Percentiles rank a stretch among this genome's conserved stretches.
phyloP scores from a whole-genome alignment of 2,329 filamentous ascomycete genomes.

The Calonectria pseudoturangicola region DNA sequence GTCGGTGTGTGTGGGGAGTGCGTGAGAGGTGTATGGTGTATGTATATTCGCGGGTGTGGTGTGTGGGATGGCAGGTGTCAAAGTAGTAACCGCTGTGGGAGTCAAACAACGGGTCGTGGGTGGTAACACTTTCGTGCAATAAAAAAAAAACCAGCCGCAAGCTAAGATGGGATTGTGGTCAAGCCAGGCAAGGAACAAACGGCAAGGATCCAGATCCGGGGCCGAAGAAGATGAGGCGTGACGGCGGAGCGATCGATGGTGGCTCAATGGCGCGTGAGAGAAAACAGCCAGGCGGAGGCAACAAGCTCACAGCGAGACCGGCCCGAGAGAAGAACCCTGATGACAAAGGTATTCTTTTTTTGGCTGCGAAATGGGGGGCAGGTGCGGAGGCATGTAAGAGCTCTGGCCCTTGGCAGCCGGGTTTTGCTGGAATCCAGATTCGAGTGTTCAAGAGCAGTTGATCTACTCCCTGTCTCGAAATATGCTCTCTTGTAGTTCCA shows the following conservation, averaged over 20 bases:
- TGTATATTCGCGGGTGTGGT: constrained; percentile 46
- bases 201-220: constrained; percentile 49
- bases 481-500: not conserved
- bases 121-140: constrained; percentile 10
- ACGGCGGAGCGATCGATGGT: constrained; percentile 48
- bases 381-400: not conserved
- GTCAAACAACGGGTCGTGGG: constrained; percentile 31
- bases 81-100: constrained; percentile 40
- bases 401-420: not conserved
- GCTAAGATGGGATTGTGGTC: constrained; percentile 32
- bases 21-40: constrained; percentile 52
- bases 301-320: constrained; percentile 33
- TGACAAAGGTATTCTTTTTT: constrained; percentile 22
- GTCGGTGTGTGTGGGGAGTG: constrained; percentile 48
- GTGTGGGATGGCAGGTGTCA: constrained; percentile 46
- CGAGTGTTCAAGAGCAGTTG: not conserved
- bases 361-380: constrained; percentile 1
- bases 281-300: constrained; percentile 38
- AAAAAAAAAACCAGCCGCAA: constrained; percentile 24
- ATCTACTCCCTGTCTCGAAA: not conserved
- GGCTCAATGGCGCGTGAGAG: constrained; percentile 46
- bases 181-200: constrained; percentile 38
- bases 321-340: constrained; percentile 38
- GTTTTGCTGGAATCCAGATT: not conserved
- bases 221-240: constrained; percentile 44